Evolutionary conservation across 352 stramenopile species (phyloP), one percentile per base, ranked within the genome.

Genomic region (Phytophthora pinifolia): DNA sequence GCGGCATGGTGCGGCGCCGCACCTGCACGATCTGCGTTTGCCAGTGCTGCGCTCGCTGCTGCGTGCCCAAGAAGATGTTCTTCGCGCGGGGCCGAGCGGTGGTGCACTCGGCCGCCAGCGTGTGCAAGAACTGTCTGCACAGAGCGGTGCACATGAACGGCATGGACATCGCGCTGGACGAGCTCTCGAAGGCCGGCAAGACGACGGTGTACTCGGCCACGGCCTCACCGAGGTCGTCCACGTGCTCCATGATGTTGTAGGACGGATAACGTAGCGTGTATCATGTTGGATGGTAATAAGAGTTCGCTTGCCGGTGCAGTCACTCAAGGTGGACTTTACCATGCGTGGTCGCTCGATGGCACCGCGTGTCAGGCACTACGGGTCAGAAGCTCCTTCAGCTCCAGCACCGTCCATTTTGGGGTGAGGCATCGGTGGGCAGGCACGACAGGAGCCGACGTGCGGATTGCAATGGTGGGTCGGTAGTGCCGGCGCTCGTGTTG

Each of bases 1-100:
- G 57, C 9, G 54, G 22, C 38, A 55, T 67, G 37, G 33, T 58
- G 9, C 53, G 62, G 9, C 62, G 54, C 31, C 59, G 59, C 14
- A 61, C 59, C 13, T 76, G 67, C 46, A 65, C 58, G 34, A 63
- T 71, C 32, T 76, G 67, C 42, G 38, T 54, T 29, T 34, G 25
- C 9, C 37, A 47, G 25, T 61, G 51, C 29, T 76, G 67, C 25
- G 25, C 49, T 7, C 63, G 53, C 4, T 76, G 67, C 34, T 66
- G 54, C 43, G 54, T 71, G 47, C n/a, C 52, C 22, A 73, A 71
- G 56, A 73, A 63, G 15, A 65, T 76, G 58, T 61, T 59, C 46
- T 72, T 65, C 39, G 41, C 46, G 1, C 44, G 42, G 6, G 67
- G 54, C 38, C 59, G 55, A 13, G 32, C 22, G 4, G 64, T 67